These are phyloP conservation scores for Beauveria rudraprayagi DNA, from an alignment of 2,329 filamentous ascomycete genomes.

Conservation along the genomic window DNA sequence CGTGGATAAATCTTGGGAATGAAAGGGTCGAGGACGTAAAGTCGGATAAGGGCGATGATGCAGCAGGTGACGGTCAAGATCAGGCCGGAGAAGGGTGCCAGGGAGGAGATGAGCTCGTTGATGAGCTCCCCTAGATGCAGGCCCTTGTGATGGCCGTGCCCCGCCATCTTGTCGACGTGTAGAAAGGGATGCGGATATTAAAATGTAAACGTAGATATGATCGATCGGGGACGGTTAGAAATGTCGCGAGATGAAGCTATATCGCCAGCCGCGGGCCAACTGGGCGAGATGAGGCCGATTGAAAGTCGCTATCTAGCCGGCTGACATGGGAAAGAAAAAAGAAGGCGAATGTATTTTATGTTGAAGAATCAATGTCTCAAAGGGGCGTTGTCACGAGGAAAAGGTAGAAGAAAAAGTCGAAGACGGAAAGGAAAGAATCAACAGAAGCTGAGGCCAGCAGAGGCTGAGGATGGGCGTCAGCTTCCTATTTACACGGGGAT, in stretches of 20 bases:
- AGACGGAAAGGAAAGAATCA: background rate
- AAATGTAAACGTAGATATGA: background rate
- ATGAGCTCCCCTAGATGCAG: conserved; percentile 8
- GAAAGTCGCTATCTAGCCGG: background rate
- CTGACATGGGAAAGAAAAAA: background rate
- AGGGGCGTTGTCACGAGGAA: background rate
- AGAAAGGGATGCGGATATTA: background rate
- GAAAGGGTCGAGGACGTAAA: conserved; percentile 9
- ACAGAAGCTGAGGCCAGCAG: background rate
- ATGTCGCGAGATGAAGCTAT: background rate
- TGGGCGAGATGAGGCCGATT: background rate
- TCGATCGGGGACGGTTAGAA: background rate
- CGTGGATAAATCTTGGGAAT: conserved; percentile 6
- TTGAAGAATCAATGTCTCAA: background rate
- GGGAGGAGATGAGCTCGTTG: conserved; percentile 1
- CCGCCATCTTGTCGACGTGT: background rate
- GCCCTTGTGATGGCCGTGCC: background rate
- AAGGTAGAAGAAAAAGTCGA: background rate
- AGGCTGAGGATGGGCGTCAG: conserved; percentile 1
- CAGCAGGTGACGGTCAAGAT: conserved; percentile 12
- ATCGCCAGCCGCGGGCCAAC: background rate
- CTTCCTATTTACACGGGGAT: conserved; percentile 2
- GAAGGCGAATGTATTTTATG: background rate
- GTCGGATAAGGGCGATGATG: conserved; percentile 8
- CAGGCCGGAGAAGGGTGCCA: conserved; percentile 8